Base-by-base conservation (phyloP, 495 filamentous ascomycete genomes). In the Talaromyces liani region DNA sequence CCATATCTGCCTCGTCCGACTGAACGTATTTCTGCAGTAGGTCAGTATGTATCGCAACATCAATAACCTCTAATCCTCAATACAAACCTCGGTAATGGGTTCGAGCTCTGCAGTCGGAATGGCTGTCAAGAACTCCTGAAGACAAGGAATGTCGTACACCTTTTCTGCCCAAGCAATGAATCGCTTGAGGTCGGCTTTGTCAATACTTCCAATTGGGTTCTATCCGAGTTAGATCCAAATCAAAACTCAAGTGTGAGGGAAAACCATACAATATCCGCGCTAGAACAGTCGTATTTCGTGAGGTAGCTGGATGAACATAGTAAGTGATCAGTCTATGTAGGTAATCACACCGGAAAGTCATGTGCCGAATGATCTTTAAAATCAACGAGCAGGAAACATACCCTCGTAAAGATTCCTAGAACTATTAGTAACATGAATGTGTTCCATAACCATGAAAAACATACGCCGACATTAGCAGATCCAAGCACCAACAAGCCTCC, bases 101-200 rank as follows among this genome's bases (percentile, higher is more conserved):
- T 93, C 89, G 0, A 96, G 81, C 71, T 97, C 92, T 1, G 91
- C 92, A 3, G 91, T 94, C 0, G 92, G 92, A 0, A 82, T 79
- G 3, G 92, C 92, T 16, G 80, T 75, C 24, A 95, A 71, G 77
- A 97, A 97, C 3, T 83, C 82, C 1, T 85, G 67, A 5, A 97
- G 81, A 63, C 90, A 86, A 0, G 91, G 91, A 6, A 97, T 70
- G 24, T 84, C 70, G 71, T 91, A 96, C 14, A 77, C 72, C 22
- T 70, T 70, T 27, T 74, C 62, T 2, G 89, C 84, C 80, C 85
- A 94, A 10, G 75, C 74, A 54, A 93, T 91, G 80, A 96, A 94
- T 4, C 80, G 73, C 69, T 90, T 93, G 3, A 96, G 75, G 66
- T 96, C 93, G 6, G 82, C 81, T 71, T 90, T 91, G 68, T 78